Percentiles rank a stretch among this genome's conserved stretches.
These are phyloP conservation scores for Aaosphaeria pasadenensis DNA, from an alignment of 2,329 filamentous ascomycete species.

Conservation along the genomic window DNA sequence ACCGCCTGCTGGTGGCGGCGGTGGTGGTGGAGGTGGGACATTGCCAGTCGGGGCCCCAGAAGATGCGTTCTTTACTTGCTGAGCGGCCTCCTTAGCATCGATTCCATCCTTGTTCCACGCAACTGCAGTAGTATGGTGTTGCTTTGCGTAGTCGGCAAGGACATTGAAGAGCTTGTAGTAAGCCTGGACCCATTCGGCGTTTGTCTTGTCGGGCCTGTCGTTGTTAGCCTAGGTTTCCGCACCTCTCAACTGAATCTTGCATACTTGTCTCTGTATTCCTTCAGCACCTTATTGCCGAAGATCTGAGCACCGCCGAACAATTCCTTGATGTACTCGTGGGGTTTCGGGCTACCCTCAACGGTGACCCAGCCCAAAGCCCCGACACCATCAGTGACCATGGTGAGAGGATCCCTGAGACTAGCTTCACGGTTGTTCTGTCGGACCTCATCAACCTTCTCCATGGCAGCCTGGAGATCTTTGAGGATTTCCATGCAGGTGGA, in stretches of 20 bases:
- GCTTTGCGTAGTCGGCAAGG: constrained; percentile 78
- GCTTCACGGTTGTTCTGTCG: constrained; percentile 78
- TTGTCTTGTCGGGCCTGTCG: constrained; percentile 62
- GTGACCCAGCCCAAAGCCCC: constrained; percentile 88
- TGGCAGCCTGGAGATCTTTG: constrained; percentile 80
- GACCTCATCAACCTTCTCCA: constrained; percentile 75
- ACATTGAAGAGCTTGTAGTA: constrained; percentile 89
- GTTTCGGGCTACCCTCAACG: constrained; percentile 65
- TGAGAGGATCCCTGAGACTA: constrained; percentile 75
- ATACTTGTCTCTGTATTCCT: constrained; percentile 81
- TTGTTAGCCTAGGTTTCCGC: constrained; percentile 11
- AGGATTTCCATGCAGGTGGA: constrained; percentile 72
- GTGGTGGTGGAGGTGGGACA: constrained; percentile 63
- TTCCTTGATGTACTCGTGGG: constrained; percentile 81
- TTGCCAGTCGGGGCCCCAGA: constrained; percentile 56
- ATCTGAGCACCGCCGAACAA: constrained; percentile 82
- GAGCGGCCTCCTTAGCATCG: constrained; percentile 68
- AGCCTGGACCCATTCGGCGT: constrained; percentile 86
- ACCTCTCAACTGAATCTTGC: constrained; percentile 15
- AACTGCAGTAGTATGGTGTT: constrained; percentile 75
- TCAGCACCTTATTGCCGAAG: constrained; percentile 91
- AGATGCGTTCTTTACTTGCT: constrained; percentile 50
- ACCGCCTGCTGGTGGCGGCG: constrained; percentile 52
- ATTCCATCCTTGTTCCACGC: constrained; percentile 81
- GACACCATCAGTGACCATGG: constrained; percentile 85